Evolutionary conservation across 164 flowering plant species (phyloP).

Genomic region (Vitis rotundifolia): DNA sequence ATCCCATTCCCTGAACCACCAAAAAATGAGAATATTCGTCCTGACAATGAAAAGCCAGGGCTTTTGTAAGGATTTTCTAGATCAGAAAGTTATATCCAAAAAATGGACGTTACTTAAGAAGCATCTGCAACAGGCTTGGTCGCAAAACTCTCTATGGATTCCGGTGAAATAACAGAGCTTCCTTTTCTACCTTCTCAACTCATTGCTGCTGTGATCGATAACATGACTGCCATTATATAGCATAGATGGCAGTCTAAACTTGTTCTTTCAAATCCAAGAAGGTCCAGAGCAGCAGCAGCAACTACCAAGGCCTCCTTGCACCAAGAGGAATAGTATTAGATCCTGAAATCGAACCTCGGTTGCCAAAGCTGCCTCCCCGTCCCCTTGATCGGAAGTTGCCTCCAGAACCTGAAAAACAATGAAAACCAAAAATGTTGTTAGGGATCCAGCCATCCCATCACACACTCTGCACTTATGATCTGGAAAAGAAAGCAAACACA

Average conservation of each 20-base stretch:
- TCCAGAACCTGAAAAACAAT: slow-evolving; percentile 42
- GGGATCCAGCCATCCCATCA: background rate
- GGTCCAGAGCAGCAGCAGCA: background rate
- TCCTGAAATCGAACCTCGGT: slow-evolving; percentile 46
- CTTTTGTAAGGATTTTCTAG: too few species aligned
- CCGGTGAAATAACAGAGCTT: too few species aligned
- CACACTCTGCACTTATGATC: too few species aligned
- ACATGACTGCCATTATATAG: background rate
- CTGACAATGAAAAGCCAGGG: too few species aligned
- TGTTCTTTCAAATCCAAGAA: background rate
- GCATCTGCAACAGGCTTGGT: too few species aligned
- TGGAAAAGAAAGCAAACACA: slow-evolving; percentile 5
- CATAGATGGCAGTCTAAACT: background rate
- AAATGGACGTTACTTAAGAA: too few species aligned
- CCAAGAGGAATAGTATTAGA: slow-evolving; percentile 71
- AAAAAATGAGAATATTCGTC: too few species aligned
- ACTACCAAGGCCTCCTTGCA: slow-evolving; percentile 50
- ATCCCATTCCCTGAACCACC: too few species aligned
- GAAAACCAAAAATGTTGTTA: background rate
- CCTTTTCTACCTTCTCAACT: too few species aligned
- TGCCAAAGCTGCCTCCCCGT: slow-evolving; percentile 56
- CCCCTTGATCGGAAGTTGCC: slow-evolving; percentile 75
- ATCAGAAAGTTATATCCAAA: too few species aligned
- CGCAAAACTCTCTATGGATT: too few species aligned
- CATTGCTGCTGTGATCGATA: background rate